These are phyloP conservation scores for Mrakia gelida DNA, from an alignment of 768 basidiomycete species.

Conservation along the genomic window DNA sequence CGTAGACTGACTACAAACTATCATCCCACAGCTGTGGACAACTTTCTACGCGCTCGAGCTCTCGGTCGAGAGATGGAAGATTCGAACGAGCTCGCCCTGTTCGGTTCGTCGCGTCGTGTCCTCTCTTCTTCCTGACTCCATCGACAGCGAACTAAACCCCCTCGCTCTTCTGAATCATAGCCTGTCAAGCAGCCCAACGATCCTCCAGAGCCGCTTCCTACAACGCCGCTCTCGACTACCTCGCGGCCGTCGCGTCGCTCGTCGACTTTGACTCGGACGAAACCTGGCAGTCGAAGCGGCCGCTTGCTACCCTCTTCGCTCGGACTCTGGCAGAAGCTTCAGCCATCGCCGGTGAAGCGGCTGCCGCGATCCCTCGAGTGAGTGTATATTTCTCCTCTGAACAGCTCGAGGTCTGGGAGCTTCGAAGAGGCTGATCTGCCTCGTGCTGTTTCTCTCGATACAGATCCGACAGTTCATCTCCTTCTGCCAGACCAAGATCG, in stretches of 20 bases:
- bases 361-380: not conserved
- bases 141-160: not conserved
- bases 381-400: no score
- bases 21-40: not conserved
- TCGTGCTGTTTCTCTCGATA: no score
- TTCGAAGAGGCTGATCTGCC: not conserved
- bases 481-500: not conserved
- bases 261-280: not conserved
- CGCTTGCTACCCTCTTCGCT: not conserved
- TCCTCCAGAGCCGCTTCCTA: not conserved
- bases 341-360: not conserved
- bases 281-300: not conserved
- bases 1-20: no score
- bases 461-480: not conserved
- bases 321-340: not conserved
- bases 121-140: not conserved
- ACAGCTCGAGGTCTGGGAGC: no score
- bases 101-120: not conserved
- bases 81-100: not conserved
- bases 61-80: not conserved
- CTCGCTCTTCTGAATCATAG: not conserved
- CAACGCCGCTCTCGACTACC: not conserved
- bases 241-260: not conserved
- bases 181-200: conserved; percentile 1
- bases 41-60: not conserved